A percentile compares a stretch with the other conserved stretches of the same genome.
Evolutionary conservation across 1,284 basidiomycete genomes (phyloP).

Genomic region (Taiwanofungus camphoratus): DNA sequence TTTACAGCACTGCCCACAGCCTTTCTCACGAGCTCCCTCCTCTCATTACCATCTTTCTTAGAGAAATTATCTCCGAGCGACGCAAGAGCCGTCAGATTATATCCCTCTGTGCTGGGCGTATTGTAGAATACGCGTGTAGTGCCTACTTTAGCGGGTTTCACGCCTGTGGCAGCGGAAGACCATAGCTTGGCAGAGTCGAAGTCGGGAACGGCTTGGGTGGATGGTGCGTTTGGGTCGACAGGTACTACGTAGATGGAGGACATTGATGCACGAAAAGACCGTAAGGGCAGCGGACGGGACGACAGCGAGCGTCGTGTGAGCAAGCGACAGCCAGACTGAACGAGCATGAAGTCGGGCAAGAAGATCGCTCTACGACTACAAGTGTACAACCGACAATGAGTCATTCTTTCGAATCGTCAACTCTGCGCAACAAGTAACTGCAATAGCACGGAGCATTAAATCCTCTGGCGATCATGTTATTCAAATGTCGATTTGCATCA

Average conservation of each 20-base stretch:
- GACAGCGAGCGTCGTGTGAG: background rate
- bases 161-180: conserved; percentile 27
- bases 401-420: too few relatives aligned
- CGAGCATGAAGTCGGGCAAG: too few relatives aligned
- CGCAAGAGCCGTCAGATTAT: conserved; percentile 48
- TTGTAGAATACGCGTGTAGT: conserved; percentile 64
- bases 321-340: background rate
- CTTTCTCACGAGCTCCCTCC: conserved; percentile 59
- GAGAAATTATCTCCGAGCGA: conserved; percentile 60
- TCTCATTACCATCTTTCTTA: conserved; percentile 41
- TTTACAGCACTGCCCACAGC: conserved; percentile 66
- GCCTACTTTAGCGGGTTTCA: conserved; percentile 51
- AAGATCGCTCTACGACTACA: too few relatives aligned
- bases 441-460: too few relatives aligned
- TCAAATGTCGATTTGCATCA: too few relatives aligned
- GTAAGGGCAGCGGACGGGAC: background rate
- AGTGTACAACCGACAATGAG: too few relatives aligned
- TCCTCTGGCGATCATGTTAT: too few relatives aligned
- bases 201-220: conserved; percentile 16
- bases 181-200: conserved; percentile 39
- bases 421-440: too few relatives aligned
- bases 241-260: conserved; percentile 40
- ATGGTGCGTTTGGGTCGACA: conserved; percentile 32
- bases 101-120: conserved; percentile 30
- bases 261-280: conserved; percentile 14